Evolutionary conservation across 495 filamentous ascomycete genomes (phyloP).

Genomic region (Penicillium nucicola): DNA sequence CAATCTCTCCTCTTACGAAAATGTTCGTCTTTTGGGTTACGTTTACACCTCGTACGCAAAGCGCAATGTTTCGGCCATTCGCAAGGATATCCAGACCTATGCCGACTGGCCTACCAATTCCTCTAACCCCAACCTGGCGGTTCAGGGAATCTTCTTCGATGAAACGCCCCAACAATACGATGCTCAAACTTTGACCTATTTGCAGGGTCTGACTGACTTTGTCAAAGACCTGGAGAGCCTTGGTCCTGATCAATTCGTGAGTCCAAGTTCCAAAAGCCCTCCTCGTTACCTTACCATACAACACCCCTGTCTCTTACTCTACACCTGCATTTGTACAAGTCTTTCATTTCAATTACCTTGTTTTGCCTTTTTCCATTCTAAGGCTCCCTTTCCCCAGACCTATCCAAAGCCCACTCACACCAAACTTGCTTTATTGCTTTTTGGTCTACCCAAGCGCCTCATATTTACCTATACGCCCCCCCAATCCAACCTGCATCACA

Average conservation of each 20-base stretch:
- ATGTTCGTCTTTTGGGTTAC: conserved; percentile 54
- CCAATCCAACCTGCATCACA: neutral
- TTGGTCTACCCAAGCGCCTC: neutral
- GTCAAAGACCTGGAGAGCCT: conserved; percentile 32
- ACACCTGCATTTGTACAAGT: neutral
- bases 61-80: conserved; percentile 36
- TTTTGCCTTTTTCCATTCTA: neutral
- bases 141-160: conserved; percentile 48
- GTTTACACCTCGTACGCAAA: conserved; percentile 49
- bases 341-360: neutral
- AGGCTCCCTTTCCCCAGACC: neutral
- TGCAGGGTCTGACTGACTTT: conserved; percentile 33
- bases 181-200: conserved; percentile 30
- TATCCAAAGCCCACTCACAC: neutral
- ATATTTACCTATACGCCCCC: neutral
- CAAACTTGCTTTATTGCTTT: conserved; percentile 2
- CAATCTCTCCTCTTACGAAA: conserved; percentile 38
- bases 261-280: conserved; percentile 16
- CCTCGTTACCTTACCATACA: conserved; percentile 7
- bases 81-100: conserved; percentile 46
- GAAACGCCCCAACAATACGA: conserved; percentile 45
- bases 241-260: conserved; percentile 38
- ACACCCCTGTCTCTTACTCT: conserved; percentile 6
- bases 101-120: conserved; percentile 42
- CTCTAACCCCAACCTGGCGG: conserved; percentile 31